Conservation (phyloP, 306 rosid genomes). For the Pterocarpus santalinus region DNA sequence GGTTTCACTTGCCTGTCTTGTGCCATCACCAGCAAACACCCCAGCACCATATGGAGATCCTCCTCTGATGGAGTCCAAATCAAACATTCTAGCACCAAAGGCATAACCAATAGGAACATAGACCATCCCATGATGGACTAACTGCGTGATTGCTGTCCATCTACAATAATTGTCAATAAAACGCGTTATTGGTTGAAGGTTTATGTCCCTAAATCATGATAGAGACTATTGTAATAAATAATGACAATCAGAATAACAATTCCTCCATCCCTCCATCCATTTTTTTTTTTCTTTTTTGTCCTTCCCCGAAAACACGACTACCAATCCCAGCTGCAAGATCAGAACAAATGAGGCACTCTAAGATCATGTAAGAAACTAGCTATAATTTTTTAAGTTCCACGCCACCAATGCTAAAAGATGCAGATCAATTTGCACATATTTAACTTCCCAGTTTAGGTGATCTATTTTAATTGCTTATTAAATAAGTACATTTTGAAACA, state of each 20-base stretch:
- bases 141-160: conserved; percentile 83
- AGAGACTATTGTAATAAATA: too few relatives aligned
- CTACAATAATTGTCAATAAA: conserved; percentile 49
- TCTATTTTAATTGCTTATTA: background rate
- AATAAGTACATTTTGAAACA: conserved; percentile 13
- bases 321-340: too few relatives aligned
- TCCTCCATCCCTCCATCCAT: too few relatives aligned
- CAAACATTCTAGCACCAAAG: conserved; percentile 75
- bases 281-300: too few relatives aligned
- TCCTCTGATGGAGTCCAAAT: conserved; percentile 72
- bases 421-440: background rate
- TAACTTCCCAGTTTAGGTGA: background rate
- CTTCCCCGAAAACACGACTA: too few relatives aligned
- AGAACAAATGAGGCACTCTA: too few relatives aligned
- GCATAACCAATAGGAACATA: conserved; percentile 83
- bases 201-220: conserved; percentile 33
- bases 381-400: too few relatives aligned
- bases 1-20: conserved; percentile 65
- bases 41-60: conserved; percentile 91
- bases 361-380: too few relatives aligned
- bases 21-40: conserved; percentile 73
- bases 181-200: conserved; percentile 3
- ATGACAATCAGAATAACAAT: too few relatives aligned
- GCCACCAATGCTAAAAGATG: background rate
- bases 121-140: conserved; percentile 88